Conservation (phyloP, 257 asterid species). For the Cordia subcordata region DNA sequence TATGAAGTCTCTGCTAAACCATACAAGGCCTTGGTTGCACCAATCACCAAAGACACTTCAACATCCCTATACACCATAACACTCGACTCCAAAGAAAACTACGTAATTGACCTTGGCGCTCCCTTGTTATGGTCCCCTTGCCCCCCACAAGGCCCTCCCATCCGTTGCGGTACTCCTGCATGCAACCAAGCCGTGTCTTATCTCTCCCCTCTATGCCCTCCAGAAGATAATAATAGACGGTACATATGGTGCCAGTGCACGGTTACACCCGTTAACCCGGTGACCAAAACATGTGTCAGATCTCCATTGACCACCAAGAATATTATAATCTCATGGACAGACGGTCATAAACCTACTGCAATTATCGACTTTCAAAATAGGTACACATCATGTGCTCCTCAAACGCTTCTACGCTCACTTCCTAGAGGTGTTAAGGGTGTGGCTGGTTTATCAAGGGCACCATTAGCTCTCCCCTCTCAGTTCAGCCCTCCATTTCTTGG, state of each 20-base stretch:
- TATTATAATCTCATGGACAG: conserved; percentile 15
- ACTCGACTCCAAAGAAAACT: conserved; percentile 19
- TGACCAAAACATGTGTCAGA: conserved; percentile 16
- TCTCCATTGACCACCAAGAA: conserved; percentile 15
- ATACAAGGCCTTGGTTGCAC: conserved; percentile 21
- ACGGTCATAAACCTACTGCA: conserved; percentile 5
- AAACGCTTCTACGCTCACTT: conserved; percentile 14
- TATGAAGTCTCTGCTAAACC: conserved; percentile 20
- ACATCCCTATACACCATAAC: conserved; percentile 31
- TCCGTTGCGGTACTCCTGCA: conserved; percentile 24
- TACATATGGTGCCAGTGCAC: conserved; percentile 22
- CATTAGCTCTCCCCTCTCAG: conserved; percentile 26
- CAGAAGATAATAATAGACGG: neutral
- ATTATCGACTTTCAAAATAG: neutral
- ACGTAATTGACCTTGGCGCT: conserved; percentile 26
- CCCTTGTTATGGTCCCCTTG: conserved; percentile 34
- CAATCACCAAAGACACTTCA: conserved; percentile 24
- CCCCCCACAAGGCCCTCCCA: conserved; percentile 14
- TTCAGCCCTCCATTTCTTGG: conserved; percentile 14
- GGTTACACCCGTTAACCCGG: conserved; percentile 30
- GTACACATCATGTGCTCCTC: conserved; percentile 28
- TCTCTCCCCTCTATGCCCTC: conserved; percentile 10
- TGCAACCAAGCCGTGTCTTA: conserved; percentile 30
- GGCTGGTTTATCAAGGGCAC: conserved; percentile 37
- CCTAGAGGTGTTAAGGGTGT: conserved; percentile 26